These are phyloP conservation scores for Spathaspora gorwiae DNA, from an alignment of 805 yeast species.

Conservation along the genomic window DNA sequence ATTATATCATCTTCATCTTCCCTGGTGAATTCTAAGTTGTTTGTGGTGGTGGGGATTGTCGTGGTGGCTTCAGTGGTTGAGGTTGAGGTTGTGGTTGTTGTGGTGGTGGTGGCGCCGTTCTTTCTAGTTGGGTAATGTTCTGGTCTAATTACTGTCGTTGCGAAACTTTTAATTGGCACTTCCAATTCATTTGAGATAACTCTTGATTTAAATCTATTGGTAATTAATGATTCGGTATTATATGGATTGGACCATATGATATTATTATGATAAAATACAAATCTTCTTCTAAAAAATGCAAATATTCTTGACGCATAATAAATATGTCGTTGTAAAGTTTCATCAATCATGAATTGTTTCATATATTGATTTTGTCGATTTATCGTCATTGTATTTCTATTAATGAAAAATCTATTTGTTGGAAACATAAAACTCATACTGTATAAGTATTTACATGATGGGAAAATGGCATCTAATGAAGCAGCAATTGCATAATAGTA, in stretches of 20 bases:
- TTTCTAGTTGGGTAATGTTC: slow-evolving; percentile 19
- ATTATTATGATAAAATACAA: slow-evolving; percentile 13
- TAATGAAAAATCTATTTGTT: slow-evolving; percentile 9
- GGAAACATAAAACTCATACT: slow-evolving; percentile 16
- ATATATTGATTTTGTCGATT: slow-evolving; percentile 7
- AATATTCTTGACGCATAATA: slow-evolving; percentile 20
- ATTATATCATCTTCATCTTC: slow-evolving; percentile 15
- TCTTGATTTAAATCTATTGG: slow-evolving; percentile 13
- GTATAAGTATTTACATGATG: slow-evolving; percentile 18
- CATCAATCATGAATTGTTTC: slow-evolving; percentile 7
- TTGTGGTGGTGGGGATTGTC: not conserved
- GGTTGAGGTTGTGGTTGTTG: not conserved
- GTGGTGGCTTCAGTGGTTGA: not conserved
- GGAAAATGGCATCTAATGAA: slow-evolving; percentile 19
- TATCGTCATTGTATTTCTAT: slow-evolving; percentile 6
- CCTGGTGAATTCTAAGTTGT: slow-evolving; percentile 12
- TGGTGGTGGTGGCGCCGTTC: not conserved
- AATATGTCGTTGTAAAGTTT: slow-evolving; percentile 20
- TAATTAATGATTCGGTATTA: slow-evolving; percentile 5
- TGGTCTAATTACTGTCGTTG: slow-evolving; percentile 18
- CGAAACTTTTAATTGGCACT: slow-evolving; percentile 18
- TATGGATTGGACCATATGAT: slow-evolving; percentile 14
- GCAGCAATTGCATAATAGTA: slow-evolving; percentile 20
- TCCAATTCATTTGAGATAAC: slow-evolving; percentile 16
- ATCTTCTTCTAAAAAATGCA: slow-evolving; percentile 19